Evolutionary conservation across 768 basidiomycete species (phyloP).

Genomic region (Solioccasus polychromus): DNA sequence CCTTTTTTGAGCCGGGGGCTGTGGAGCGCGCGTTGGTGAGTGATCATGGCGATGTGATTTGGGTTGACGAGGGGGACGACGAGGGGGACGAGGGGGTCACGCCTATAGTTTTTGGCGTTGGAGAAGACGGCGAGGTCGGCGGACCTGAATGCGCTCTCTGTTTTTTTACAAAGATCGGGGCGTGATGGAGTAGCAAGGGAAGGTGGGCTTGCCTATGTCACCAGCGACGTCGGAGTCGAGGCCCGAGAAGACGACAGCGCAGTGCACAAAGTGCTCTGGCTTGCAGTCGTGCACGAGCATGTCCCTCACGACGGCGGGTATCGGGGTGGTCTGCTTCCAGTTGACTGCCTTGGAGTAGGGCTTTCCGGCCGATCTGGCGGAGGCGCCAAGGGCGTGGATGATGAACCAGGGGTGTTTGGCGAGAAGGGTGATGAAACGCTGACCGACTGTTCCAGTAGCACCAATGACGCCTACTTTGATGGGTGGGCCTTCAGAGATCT

Average conservation of each 20-base stretch:
- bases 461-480: constrained; percentile 75
- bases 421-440: constrained; percentile 90
- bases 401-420: constrained; percentile 87
- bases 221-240: constrained; percentile 93
- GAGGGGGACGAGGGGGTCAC: constrained; percentile 91
- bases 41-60: constrained; percentile 77
- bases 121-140: constrained; percentile 94
- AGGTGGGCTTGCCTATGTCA: constrained; percentile 71
- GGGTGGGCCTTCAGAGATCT: constrained; percentile 13
- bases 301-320: constrained; percentile 62
- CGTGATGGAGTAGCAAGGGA: too few relatives aligned
- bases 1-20: constrained; percentile 71
- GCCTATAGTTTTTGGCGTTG: constrained; percentile 93
- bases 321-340: constrained; percentile 86
- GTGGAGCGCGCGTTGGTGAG: constrained; percentile 73
- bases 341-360: constrained; percentile 66
- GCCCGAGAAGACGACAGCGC: constrained; percentile 91
- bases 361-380: constrained; percentile 82
- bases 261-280: constrained; percentile 74
- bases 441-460: constrained; percentile 93
- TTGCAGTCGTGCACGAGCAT: constrained; percentile 69
- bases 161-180: not conserved
- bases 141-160: constrained; percentile 76
- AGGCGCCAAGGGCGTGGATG: constrained; percentile 86
- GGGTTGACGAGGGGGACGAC: constrained; percentile 96